Base-by-base conservation (phyloP, 345 rosid genomes). In the Brassica juncea region DNA sequence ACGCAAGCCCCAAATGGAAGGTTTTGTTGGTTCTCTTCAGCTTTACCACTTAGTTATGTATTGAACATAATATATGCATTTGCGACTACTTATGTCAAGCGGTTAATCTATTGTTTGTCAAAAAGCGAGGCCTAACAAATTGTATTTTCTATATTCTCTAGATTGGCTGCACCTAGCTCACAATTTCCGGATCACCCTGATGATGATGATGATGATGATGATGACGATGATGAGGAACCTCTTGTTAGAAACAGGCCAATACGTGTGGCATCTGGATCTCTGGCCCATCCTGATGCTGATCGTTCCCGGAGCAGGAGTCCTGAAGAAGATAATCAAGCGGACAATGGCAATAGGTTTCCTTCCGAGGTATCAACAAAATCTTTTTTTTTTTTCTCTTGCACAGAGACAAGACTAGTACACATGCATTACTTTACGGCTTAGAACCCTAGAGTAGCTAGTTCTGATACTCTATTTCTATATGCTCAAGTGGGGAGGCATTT, bases 401-500 rank as follows among this genome's bases (percentile, higher is more conserved):
- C 58, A 0, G 23, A 21, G 31, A 37, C 76, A 9, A 59, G 42
- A 21, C 61, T 31, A 71, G 68, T 25, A 27, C 34, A 58, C 70
- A 8, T 71, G 39, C 60, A 25, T 66, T 63, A 30, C 39, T 64
- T 47, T 37, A 62, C 37, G 4, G 5, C 27, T 37, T 25, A 52
- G 58, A 47, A 58, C 68, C 74, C 55, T 65, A 70, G 58, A 77
- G 61, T 14, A 72, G 59, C 47, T 81, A 37, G 14, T 76, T 32
- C 70, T 76, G 72, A 72, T 44, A 63, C 67, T 19, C 16, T 31
- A 28, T 28, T 78, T 63, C 25, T 77, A 47, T 65, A 44, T 82
- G 63, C 30, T 79, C 72, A 76, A 95, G 99, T 96, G 99, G 98
- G 99, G 99, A 77, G 97, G 98, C 88, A 90, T 96, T 73, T 96